A percentile compares a stretch with the other conserved stretches of the same genome.
These are phyloP conservation scores for Metschnikowia aberdeeniae DNA, from an alignment of 805 yeast genomes.

Conservation along the genomic window DNA sequence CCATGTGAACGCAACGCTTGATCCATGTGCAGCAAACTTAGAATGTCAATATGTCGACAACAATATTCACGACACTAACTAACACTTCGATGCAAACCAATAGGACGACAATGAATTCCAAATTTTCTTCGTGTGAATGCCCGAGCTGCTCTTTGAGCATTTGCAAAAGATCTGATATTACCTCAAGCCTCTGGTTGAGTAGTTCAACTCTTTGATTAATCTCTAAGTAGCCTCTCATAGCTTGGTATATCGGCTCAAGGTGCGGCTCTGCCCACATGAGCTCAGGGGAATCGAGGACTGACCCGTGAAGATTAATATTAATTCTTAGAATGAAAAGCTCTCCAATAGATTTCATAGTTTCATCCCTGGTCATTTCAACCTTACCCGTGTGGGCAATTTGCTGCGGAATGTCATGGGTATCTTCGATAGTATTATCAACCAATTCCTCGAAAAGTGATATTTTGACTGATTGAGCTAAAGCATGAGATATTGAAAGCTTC, in stretches of 20 bases:
- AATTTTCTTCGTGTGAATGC: constrained; percentile 85
- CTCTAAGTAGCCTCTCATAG: constrained; percentile 92
- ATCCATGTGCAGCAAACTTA: neutral
- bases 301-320: constrained; percentile 78
- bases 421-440: constrained; percentile 95
- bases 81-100: constrained; percentile 89
- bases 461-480: constrained; percentile 92
- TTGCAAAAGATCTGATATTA: constrained; percentile 85
- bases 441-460: constrained; percentile 93
- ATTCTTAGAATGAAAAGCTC: constrained; percentile 86
- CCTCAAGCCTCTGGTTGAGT: constrained; percentile 88
- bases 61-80: constrained; percentile 79
- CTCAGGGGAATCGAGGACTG: constrained; percentile 93
- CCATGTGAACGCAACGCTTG: neutral
- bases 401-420: constrained; percentile 94
- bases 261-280: constrained; percentile 99
- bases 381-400: constrained; percentile 94
- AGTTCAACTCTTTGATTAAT: constrained; percentile 90
- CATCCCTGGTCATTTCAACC: constrained; percentile 89
- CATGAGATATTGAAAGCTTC: constrained; percentile 90
- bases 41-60: constrained; percentile 48
- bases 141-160: constrained; percentile 97
- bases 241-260: constrained; percentile 94
- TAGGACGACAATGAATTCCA: constrained; percentile 86
- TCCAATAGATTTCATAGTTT: constrained; percentile 96